A percentile compares a stretch with the other conserved stretches of the same genome.
phyloP scores from a whole-genome alignment of 139 green algal species.

The Chlamydomonas sp. region DNA sequence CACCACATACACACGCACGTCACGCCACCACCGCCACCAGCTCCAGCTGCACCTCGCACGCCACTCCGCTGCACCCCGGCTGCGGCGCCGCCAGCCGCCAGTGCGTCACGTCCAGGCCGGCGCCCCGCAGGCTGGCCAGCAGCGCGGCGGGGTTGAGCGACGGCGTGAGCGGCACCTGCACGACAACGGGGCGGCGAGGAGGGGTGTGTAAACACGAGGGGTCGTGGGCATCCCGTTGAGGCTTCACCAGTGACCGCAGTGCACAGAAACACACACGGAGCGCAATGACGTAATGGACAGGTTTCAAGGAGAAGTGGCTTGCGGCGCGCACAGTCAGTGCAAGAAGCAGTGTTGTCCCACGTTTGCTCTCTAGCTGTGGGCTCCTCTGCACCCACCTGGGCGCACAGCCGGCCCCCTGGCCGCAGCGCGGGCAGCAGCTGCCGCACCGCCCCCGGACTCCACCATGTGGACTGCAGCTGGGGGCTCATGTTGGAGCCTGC shows the following conservation, averaged over 20 bases:
- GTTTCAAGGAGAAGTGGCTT: not conserved
- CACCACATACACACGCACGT: not conserved
- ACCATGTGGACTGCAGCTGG: too few species aligned
- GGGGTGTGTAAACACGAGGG: too few species aligned
- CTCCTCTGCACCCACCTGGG: slow-evolving; percentile 33
- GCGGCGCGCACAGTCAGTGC: too few species aligned
- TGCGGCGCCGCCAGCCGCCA: slow-evolving; percentile 11
- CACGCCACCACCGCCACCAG: not conserved
- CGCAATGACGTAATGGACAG: not conserved
- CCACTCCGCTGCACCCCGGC: not conserved
- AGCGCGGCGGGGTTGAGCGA: slow-evolving; percentile 15
- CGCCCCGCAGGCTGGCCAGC: not conserved
- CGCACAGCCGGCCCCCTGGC: slow-evolving; percentile 49
- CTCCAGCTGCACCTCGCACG: slow-evolving; percentile 26
- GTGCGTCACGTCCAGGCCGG: not conserved
- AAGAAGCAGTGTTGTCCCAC: not conserved
- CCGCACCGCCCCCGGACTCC: not conserved
- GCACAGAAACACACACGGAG: not conserved
- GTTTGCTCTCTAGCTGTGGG: not conserved
- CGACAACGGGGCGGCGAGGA: not conserved
- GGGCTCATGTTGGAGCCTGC: not conserved
- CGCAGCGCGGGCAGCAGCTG: slow-evolving; percentile 50
- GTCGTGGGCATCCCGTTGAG: not conserved
- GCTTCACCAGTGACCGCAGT: not conserved
- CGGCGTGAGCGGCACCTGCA: not conserved